Percentiles rank a stretch among this genome's conserved stretches.
These are phyloP conservation scores for Venturia pyrina DNA, from an alignment of 2,329 filamentous ascomycete genomes.

Conservation along the genomic window DNA sequence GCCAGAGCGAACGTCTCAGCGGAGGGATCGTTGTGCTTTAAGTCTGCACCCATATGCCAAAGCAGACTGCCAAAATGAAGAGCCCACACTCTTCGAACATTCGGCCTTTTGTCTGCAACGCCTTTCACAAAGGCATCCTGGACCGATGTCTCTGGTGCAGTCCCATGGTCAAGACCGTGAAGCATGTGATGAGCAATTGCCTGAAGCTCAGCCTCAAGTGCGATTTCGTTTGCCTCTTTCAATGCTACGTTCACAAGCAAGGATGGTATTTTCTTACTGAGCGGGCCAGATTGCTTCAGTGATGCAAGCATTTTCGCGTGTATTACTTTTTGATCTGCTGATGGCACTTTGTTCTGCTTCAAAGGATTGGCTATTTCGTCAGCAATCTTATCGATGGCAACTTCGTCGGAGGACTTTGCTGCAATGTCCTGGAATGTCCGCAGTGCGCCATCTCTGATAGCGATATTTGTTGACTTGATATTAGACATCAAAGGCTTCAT, in stretches of 20 bases:
- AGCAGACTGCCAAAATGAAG: slow-evolving; percentile 63
- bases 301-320: slow-evolving; percentile 71
- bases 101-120: slow-evolving; percentile 71
- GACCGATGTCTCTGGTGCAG: slow-evolving; percentile 54
- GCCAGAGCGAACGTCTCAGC: slow-evolving; percentile 36
- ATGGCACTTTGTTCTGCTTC: slow-evolving; percentile 73
- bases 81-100: slow-evolving; percentile 71
- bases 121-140: slow-evolving; percentile 71
- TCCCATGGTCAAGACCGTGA: slow-evolving; percentile 50
- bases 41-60: slow-evolving; percentile 40
- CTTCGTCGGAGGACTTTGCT: slow-evolving; percentile 47
- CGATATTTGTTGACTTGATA: slow-evolving; percentile 77
- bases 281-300: slow-evolving; percentile 48
- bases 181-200: slow-evolving; percentile 57
- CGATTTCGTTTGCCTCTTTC: slow-evolving; percentile 84
- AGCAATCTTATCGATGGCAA: slow-evolving; percentile 54
- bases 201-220: slow-evolving; percentile 64
- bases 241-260: slow-evolving; percentile 58
- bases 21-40: slow-evolving; percentile 37
- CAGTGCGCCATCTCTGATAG: slow-evolving; percentile 66
- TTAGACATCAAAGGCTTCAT: slow-evolving; percentile 83
- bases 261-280: slow-evolving; percentile 56
- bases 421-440: slow-evolving; percentile 65
- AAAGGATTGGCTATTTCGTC: slow-evolving; percentile 72
- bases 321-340: slow-evolving; percentile 72